Evolutionary conservation across 192 early-diverging fungal genomes (phyloP).

Genomic region (Backusella tuberculispora): DNA sequence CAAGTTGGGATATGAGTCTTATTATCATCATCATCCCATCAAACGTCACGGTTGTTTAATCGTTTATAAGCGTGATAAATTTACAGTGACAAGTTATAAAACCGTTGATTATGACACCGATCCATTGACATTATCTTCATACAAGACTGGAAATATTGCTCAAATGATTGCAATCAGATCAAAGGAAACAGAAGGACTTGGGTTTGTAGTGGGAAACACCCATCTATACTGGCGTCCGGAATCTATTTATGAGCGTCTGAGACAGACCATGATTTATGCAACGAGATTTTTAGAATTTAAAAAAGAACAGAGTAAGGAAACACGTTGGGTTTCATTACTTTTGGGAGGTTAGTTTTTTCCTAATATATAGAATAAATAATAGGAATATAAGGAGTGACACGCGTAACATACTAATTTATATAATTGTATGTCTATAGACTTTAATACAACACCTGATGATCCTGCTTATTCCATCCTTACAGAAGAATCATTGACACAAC

Average conservation of each 20-base stretch:
- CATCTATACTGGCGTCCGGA: constrained; percentile 43
- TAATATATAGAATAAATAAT: not conserved
- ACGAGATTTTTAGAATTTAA: constrained; percentile 14
- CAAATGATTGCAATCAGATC: constrained; percentile 28
- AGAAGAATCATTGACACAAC: constrained; percentile 9
- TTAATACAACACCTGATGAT: constrained; percentile 36
- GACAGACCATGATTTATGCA: constrained; percentile 32
- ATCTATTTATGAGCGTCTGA: constrained; percentile 39
- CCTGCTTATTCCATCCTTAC: constrained; percentile 28
- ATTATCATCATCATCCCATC: constrained; percentile 23
- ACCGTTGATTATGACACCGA: constrained; percentile 38
- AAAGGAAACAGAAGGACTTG: not conserved
- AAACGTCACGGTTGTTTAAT: constrained; percentile 44
- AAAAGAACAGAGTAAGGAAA: not conserved
- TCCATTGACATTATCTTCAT: constrained; percentile 14
- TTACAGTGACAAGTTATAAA: constrained; percentile 3
- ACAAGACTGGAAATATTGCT: constrained; percentile 40
- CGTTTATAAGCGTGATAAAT: constrained; percentile 24
- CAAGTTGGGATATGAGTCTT: constrained; percentile 29
- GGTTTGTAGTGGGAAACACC: constrained; percentile 41
- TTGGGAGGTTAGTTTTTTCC: constrained; percentile 26
- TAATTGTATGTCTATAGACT: constrained; percentile 17
- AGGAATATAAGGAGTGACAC: not conserved
- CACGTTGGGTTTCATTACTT: constrained; percentile 25
- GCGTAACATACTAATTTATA: too few species aligned